Percentiles rank a stretch among this genome's conserved stretches.
These are phyloP conservation scores for Cladosporium sp. DNA, from an alignment of 2,329 filamentous ascomycete species.

Conservation along the genomic window DNA sequence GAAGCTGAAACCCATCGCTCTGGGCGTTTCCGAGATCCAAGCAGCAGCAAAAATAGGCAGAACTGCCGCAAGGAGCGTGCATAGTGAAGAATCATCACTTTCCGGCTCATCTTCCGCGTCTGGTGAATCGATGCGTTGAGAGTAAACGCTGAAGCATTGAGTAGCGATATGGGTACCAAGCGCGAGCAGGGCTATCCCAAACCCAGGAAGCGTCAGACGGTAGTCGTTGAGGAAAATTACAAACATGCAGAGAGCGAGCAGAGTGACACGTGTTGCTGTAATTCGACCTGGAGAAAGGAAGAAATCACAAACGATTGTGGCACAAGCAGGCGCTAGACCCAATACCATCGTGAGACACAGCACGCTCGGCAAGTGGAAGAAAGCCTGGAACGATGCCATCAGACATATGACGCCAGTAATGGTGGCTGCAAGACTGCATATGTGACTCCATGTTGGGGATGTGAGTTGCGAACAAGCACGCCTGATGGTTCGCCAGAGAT, in stretches of 20 bases:
- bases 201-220: conserved; percentile 15
- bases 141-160: background rate
- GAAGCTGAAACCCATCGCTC: conserved; percentile 2
- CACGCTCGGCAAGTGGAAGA: conserved; percentile 20
- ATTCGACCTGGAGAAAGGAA: conserved; percentile 5
- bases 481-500: conserved; percentile 2
- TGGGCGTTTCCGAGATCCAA: conserved; percentile 4
- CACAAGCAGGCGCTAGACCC: conserved; percentile 13
- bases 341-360: conserved; percentile 20
- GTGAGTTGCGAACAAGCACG: conserved; percentile 5
- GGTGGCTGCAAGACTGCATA: conserved; percentile 11
- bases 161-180: conserved; percentile 18
- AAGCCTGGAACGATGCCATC: conserved; percentile 20
- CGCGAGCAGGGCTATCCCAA: conserved; percentile 9
- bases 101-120: conserved; percentile 5
- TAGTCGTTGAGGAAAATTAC: conserved; percentile 19
- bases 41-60: conserved; percentile 3
- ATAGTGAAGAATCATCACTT: background rate
- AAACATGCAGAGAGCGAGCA: conserved; percentile 16
- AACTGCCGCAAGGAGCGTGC: background rate
- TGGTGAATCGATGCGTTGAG: background rate
- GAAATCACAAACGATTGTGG: conserved; percentile 15
- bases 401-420: conserved; percentile 15
- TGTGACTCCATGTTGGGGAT: conserved; percentile 6
- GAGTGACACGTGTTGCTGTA: conserved; percentile 7